Percentiles rank a stretch among this genome's conserved stretches.
Evolutionary conservation across 345 rosid genomes (phyloP).

Genomic region (Arabis hirsuta): DNA sequence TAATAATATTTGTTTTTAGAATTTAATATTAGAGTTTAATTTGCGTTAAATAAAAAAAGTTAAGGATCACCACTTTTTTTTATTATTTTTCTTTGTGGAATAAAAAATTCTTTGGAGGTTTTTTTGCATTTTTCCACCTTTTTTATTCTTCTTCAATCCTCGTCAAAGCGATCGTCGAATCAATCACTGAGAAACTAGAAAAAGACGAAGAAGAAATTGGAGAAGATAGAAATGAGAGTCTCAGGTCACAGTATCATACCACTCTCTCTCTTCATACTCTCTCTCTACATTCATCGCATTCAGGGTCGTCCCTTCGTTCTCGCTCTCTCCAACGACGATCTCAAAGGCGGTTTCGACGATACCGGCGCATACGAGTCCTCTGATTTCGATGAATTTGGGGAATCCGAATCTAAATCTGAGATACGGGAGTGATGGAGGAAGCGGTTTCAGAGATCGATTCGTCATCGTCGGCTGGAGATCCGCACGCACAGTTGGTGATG

Average conservation of each 20-base stretch:
- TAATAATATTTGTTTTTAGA: too few relatives aligned
- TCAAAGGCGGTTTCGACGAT: constrained; percentile 65
- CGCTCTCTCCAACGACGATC: constrained; percentile 81
- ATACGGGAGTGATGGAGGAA: constrained; percentile 87
- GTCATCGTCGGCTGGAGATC: constrained; percentile 63
- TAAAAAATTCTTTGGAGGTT: too few relatives aligned
- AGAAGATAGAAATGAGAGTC: constrained; percentile 32
- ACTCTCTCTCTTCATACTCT: constrained; percentile 47
- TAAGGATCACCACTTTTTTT: too few relatives aligned
- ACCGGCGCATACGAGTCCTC: constrained; percentile 42
- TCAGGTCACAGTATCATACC: constrained; percentile 16
- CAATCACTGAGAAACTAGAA: constrained; percentile 22
- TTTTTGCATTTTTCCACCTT: too few relatives aligned
- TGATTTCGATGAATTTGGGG: constrained; percentile 80
- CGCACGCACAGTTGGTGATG: constrained; percentile 73
- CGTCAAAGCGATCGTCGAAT: too few relatives aligned
- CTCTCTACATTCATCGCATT: constrained; percentile 43
- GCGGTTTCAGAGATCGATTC: constrained; percentile 67
- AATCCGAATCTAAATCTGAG: constrained; percentile 61
- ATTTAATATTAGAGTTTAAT: too few relatives aligned
- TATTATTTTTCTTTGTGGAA: too few relatives aligned
- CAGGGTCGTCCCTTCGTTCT: constrained; percentile 74
- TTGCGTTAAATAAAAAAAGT: too few relatives aligned
- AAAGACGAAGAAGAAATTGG: constrained; percentile 14
- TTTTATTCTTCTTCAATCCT: too few relatives aligned